Conservation (phyloP, 495 filamentous ascomycete species). For the Penicillium argentinense region DNA sequence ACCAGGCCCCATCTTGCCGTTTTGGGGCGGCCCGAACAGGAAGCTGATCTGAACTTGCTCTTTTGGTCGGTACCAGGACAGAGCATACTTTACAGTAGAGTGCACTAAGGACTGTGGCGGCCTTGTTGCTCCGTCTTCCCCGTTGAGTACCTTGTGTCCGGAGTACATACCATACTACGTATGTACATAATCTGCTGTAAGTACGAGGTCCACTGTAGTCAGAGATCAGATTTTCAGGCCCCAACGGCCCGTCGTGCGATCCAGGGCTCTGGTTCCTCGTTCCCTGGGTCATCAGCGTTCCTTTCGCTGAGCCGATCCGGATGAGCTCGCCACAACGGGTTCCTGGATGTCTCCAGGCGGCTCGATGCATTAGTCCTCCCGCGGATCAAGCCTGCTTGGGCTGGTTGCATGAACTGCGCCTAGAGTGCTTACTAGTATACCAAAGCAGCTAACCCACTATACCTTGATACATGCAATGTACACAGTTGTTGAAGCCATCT, state of each 20-base stretch:
- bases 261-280: slow-evolving; percentile 14
- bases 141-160: slow-evolving; percentile 5
- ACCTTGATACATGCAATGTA: too few species aligned
- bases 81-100: too few species aligned
- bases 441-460: too few species aligned
- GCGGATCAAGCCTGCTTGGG: slow-evolving; percentile 20
- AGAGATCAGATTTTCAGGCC: slow-evolving; percentile 5
- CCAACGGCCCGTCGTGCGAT: slow-evolving; percentile 14
- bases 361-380: slow-evolving; percentile 36
- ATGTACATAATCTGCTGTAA: neutral
- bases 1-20: too few species aligned
- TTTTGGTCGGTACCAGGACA: too few species aligned
- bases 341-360: slow-evolving; percentile 31
- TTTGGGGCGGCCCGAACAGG: too few species aligned
- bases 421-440: too few species aligned
- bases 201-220: neutral
- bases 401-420: slow-evolving; percentile 29
- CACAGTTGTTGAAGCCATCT: too few species aligned
- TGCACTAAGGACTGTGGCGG: too few species aligned
- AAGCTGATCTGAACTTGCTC: too few species aligned
- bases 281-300: neutral
- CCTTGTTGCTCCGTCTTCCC: slow-evolving; percentile 10
- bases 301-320: slow-evolving; percentile 3
- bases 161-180: too few species aligned
- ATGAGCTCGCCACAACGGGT: slow-evolving; percentile 20